A percentile compares a stretch with the other conserved stretches of the same genome.
phyloP scores from a whole-genome alignment of 306 rosid genomes.

The Abrus pulchellus region DNA sequence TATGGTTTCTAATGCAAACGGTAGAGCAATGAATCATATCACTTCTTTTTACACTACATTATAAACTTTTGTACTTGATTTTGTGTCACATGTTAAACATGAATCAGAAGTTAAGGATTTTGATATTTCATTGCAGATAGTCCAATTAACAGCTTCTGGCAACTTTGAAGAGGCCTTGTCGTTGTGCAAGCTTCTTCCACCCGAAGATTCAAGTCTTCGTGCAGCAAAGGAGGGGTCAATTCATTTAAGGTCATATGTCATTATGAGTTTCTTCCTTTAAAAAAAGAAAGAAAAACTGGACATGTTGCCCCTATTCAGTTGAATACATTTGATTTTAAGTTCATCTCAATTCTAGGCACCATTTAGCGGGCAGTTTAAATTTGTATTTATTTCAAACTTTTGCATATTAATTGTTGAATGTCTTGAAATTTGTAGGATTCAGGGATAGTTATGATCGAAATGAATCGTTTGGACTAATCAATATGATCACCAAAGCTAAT shows the following conservation, averaged over 20 bases:
- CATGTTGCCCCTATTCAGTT: constrained; percentile 27
- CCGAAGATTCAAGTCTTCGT: constrained; percentile 94
- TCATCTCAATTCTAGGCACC: constrained; percentile 30
- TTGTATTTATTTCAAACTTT: constrained; percentile 28
- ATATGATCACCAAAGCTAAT: constrained; percentile 20
- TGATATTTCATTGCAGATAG: constrained; percentile 69
- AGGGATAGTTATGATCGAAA: constrained; percentile 24
- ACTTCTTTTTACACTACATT: constrained; percentile 34
- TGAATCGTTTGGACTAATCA: constrained; percentile 30
- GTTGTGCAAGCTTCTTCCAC: constrained; percentile 98
- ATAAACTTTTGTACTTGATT: constrained; percentile 23
- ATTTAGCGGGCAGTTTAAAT: constrained; percentile 26
- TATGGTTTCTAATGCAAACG: constrained; percentile 41
- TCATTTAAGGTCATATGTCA: constrained; percentile 77
- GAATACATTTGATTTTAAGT: constrained; percentile 27
- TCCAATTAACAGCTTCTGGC: constrained; percentile 98
- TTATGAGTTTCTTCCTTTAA: constrained; percentile 40
- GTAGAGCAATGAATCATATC: constrained; percentile 27
- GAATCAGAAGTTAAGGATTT: constrained; percentile 43
- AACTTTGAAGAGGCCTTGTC: constrained; percentile 98
- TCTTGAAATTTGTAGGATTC: constrained; percentile 23
- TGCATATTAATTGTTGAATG: not conserved
- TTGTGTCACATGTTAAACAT: constrained; percentile 11
- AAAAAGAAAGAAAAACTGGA: constrained; percentile 15
- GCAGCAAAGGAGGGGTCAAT: constrained; percentile 97